These are phyloP conservation scores for Cyclostephanos invisitatus DNA, from an alignment of 108 stramenopile genomes.

Conservation along the genomic window DNA sequence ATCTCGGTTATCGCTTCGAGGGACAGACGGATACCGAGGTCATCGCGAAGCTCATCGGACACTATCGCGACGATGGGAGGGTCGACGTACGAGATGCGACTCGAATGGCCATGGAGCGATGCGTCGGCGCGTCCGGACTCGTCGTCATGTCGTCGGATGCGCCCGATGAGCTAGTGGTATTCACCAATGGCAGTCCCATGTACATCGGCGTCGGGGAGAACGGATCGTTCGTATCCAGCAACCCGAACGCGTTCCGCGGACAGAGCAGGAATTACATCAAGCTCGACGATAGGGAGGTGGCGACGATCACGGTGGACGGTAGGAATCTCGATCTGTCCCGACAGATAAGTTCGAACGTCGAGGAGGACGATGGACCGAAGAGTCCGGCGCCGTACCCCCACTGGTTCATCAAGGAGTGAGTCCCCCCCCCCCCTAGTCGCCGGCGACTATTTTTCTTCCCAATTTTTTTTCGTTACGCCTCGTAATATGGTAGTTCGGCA, in stretches of 20 bases:
- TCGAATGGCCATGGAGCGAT: conserved; percentile 60
- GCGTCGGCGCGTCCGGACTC: conserved; percentile 84
- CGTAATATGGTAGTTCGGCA: too few relatives aligned
- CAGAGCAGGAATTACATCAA: conserved; percentile 87
- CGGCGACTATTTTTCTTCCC: too few relatives aligned
- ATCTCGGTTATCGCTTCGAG: conserved; percentile 63
- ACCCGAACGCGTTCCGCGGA: conserved; percentile 77
- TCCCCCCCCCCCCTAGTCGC: conserved; percentile 1
- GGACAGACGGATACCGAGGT: conserved; percentile 93
- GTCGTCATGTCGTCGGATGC: conserved; percentile 55
- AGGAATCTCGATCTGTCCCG: conserved; percentile 67
- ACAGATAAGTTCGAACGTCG: conserved; percentile 34
- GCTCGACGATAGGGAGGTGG: conserved; percentile 84
- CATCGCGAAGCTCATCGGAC: conserved; percentile 77
- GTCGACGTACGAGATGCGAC: conserved; percentile 57
- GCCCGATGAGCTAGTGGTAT: conserved; percentile 84
- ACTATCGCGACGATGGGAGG: conserved; percentile 41
- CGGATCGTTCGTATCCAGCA: conserved; percentile 79
- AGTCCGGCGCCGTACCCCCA: conserved; percentile 81
- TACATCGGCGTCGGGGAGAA: conserved; percentile 80
- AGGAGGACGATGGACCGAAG: conserved; percentile 55
- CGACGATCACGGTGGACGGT: conserved; percentile 66
- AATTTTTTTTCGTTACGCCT: too few relatives aligned
- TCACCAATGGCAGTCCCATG: conserved; percentile 85
- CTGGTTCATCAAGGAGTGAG: conserved; percentile 82